These are phyloP conservation scores for Elaeis oleifera DNA, from an alignment of 202 grass and related monocot genomes.

Conservation along the genomic window DNA sequence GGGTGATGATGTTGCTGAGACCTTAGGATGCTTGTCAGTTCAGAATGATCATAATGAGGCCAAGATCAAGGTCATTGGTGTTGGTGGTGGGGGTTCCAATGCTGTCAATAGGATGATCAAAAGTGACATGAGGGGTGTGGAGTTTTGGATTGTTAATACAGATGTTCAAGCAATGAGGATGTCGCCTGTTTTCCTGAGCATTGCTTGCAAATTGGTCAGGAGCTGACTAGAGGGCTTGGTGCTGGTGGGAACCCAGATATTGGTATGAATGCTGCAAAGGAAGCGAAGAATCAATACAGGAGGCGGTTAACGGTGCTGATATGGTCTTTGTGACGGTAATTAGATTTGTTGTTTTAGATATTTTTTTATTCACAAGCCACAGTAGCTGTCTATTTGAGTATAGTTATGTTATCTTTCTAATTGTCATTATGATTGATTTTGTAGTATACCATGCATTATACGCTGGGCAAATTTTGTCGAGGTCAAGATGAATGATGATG, in stretches of 20 bases:
- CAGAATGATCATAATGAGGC: constrained; percentile 51
- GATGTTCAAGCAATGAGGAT: constrained; percentile 94
- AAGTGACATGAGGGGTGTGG: constrained; percentile 82
- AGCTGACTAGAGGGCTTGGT: constrained; percentile 79
- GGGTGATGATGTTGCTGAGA: constrained; percentile 35
- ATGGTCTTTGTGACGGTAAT: constrained; percentile 99
- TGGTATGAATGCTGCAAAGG: constrained; percentile 92
- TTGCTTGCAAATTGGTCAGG: constrained; percentile 85
- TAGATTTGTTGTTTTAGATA: not conserved
- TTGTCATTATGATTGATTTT: too few species aligned
- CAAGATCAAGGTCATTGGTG: constrained; percentile 95
- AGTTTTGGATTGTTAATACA: constrained; percentile 98
- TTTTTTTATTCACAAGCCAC: not conserved
- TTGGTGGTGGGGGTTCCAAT: constrained; percentile 89
- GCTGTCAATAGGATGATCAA: constrained; percentile 97
- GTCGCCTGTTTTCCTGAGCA: constrained; percentile 70
- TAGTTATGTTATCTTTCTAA: too few species aligned
- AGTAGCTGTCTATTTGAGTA: too few species aligned
- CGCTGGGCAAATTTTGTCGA: too few species aligned
- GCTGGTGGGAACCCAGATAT: constrained; percentile 94
- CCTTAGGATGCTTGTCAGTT: constrained; percentile 19
- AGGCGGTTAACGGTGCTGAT: constrained; percentile 60
- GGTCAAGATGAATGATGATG: too few species aligned
- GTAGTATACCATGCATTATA: too few species aligned
- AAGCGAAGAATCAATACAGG: constrained; percentile 78